Base-by-base conservation (phyloP, 2,329 filamentous ascomycete species). In the Fusarium sp. region DNA sequence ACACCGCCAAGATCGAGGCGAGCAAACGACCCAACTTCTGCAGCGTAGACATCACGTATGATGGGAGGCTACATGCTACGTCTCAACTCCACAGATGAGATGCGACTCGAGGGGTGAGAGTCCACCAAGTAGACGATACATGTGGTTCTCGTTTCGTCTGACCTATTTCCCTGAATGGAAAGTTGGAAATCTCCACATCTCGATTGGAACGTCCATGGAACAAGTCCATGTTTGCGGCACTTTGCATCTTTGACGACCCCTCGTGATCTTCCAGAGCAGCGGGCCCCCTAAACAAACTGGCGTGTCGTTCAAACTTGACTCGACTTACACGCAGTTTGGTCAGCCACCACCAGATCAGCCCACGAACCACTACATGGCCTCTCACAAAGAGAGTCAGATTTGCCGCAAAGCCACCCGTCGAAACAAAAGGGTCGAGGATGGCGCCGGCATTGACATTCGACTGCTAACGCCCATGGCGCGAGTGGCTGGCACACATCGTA, bases 401-500 rank as follows among this genome's bases (percentile, higher is more conserved):
- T 66, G 56, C 43, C 67, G 45, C 62, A 52, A 63, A 50, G 29
- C 67, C 37, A 68, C 59, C 27, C 39, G 48, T 45, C 22, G 18
- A 37, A 57, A n/a, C 16, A 50, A 61, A 61, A 48, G 48, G 20
- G 43, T 65, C 60, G 48, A 68, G 41, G 52, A 71, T 69, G 65
- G 64, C 56, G 64, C 65, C 68, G 65, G 74, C 64, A 69, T 41
- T 58, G 72, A 73, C 56, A 68, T 73, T 71, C 67, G 74, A 67
- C 45, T 37, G 54, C 43, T 70, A 72, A 73, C 50, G 50, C 37
- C 54, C 41, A 65, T 60, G 41, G 62, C 65, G 67, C 66, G 63
- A 74, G 68, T 74, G 68, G 66, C 72, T 71, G 69, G 62, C 59
- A 22, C 59, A 22, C 58, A 68, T 52, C 58, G 45, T 61, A 65